Evolutionary conservation across 345 rosid species (phyloP), one percentile per base, ranked within the genome.

Genomic region (Ceriops tagal): DNA sequence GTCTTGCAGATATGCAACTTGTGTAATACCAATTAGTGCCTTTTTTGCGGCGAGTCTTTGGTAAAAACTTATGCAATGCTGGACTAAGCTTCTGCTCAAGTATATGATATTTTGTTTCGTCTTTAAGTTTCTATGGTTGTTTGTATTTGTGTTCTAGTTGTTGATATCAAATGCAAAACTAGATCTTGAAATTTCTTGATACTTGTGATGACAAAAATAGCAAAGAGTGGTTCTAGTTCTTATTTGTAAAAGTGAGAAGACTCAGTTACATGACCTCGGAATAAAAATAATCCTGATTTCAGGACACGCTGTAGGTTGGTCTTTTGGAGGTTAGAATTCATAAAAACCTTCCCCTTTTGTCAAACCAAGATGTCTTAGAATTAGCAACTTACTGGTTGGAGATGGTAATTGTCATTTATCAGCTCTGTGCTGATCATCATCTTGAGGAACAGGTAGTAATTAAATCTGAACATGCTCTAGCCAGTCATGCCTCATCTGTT

Each of bases 31-130:
- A 61, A 92, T 95, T 60, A 92, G 98, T 77, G 96, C 96, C 70
- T 95, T 92, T 87, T 92, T 90, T 79, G 99, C 99, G 52, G 88
- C 98, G 61, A 95, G 98, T 75, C 98, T 92, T 69, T 95, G 99
- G 99, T 95, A 84, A 86, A 88, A 71, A 47, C 30, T 59, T 49
- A 64, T 9, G 19, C 3, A 18, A 11, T 43, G 13, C 9, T 19
- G 64, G 27, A n/a, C 16, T 35, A 70, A 32, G 55, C 53, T 47
- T 30, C 11, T 65, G 46, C 61, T 56, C 70, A 56, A 24, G 6
- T 26, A 27, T 59, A 35, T 55, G 46, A 18, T 27, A 28, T 52
- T 3, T 27, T 18, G 37, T 56, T 26, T 35, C 22, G n/a, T 27
- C 16, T 24, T 28, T 43, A 35, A 37, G 13, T 56, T 35, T 37